Base-by-base conservation (phyloP, 768 basidiomycete species). In the Amanita subjunquillea region DNA sequence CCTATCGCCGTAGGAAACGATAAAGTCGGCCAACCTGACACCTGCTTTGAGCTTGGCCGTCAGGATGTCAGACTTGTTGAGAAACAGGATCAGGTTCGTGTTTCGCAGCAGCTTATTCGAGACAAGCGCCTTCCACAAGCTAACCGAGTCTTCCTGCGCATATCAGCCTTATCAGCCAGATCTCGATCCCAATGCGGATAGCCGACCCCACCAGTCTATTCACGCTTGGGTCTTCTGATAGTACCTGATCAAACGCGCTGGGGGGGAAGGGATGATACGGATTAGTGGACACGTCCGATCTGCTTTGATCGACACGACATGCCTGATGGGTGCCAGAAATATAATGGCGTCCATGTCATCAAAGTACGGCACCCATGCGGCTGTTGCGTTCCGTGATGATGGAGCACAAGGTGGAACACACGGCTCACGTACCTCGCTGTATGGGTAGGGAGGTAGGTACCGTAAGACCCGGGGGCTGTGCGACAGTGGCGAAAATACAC, bases 21-120 rank as follows among this genome's bases (percentile, higher is more conserved):
- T 85, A 58, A 83, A 85, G 61, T 83, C 81, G 32, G 73, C 67
- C 29, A 89, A 67, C 54, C 74, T 73, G 53, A 85, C 74, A 29
- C 87, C 87, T 1, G 83, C 72, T 17, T 69, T 66, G 9, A 89
- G 76, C 60, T 89, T 89, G 42, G 72, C 59, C 55, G 77, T 77
- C 50, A 90, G 67, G 54, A 89, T 84, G 59, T 89, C 87, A 54
- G 83, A 83, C 63, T 91, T 91, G 69, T 90, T 91, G 49, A 91
- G 70, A 70, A 90, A 91, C 43, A 90, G 72, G 55, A 90, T 83
- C 32, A 89, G 70, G 57, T 86, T 83, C 29, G 88, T 85, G 42
- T 76, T 71, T 41, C 78, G 79, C 4, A 91, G 73, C 23, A 90
- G 76, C 59, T 75, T 79, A 67, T 88, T 88, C 27, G 78, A 75